Evolutionary conservation across 2,329 filamentous ascomycete genomes (phyloP).

Genomic region (Aaosphaeria arxii): DNA sequence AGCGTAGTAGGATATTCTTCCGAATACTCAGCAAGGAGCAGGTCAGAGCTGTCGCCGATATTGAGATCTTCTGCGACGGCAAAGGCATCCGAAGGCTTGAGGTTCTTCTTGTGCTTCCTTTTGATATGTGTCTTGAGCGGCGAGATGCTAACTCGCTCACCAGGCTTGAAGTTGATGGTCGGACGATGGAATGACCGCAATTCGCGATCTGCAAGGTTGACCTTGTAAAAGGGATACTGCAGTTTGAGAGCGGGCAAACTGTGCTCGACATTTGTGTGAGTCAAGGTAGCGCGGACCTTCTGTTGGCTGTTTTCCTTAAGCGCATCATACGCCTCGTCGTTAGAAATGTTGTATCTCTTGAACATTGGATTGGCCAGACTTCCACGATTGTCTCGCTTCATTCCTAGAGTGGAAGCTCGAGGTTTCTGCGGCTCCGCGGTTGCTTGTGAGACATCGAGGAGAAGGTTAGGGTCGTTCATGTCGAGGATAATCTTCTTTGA

Average conservation of each 20-base stretch:
- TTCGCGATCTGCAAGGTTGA: constrained; percentile 70
- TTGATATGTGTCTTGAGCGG: constrained; percentile 64
- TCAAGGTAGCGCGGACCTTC: constrained; percentile 89
- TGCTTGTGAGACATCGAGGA: constrained; percentile 74
- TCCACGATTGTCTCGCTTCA: constrained; percentile 65
- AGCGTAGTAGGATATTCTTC: constrained; percentile 89
- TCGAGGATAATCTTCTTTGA: constrained; percentile 80
- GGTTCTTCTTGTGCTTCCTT: constrained; percentile 75
- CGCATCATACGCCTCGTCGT: constrained; percentile 92
- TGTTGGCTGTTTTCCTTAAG: constrained; percentile 96
- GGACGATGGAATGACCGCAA: constrained; percentile 83
- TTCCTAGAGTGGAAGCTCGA: constrained; percentile 48
- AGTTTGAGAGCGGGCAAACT: constrained; percentile 87
- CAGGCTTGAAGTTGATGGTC: constrained; percentile 67
- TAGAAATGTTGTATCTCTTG: constrained; percentile 90
- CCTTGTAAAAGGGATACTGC: constrained; percentile 94
- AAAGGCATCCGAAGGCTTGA: constrained; percentile 75
- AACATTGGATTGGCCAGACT: constrained; percentile 70
- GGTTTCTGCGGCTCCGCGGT: constrained; percentile 61
- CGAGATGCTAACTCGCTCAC: constrained; percentile 69
- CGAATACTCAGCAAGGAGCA: constrained; percentile 89
- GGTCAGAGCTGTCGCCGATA: constrained; percentile 82
- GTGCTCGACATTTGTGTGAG: constrained; percentile 90
- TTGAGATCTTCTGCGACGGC: constrained; percentile 77
- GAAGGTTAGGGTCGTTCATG: constrained; percentile 80